phyloP scores from a whole-genome alignment of 441 rosid species.

The Breynia disticha region DNA sequence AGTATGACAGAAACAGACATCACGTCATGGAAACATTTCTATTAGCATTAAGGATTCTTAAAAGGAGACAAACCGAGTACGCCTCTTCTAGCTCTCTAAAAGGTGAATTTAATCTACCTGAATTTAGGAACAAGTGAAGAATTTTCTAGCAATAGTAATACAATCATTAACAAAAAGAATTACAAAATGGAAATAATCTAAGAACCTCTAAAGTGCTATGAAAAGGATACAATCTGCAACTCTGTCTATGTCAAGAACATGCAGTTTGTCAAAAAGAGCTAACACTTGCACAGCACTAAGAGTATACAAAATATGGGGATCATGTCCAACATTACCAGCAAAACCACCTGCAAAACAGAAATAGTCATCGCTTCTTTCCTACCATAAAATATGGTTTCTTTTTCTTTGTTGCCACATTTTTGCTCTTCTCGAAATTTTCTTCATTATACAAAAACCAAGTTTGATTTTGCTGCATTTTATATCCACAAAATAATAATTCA shows the following conservation, averaged over 20 bases:
- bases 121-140: background rate
- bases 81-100: no score
- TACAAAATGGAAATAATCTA: conserved; percentile 1
- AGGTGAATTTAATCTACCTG: background rate
- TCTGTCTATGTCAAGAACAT: conserved; percentile 52
- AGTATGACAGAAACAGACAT: conserved; percentile 22
- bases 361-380: background rate
- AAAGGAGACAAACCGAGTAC: background rate
- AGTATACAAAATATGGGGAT: conserved; percentile 73
- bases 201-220: background rate
- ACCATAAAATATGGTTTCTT: no score
- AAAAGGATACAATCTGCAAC: conserved; percentile 78
- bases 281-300: conserved; percentile 85
- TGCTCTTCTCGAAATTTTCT: no score
- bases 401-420: no score
- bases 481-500: no score
- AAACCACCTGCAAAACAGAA: conserved; percentile 61
- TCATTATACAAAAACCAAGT: no score
- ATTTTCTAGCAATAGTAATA: background rate
- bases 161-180: background rate
- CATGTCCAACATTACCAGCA: conserved; percentile 83
- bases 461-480: no score
- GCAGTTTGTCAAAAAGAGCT: conserved; percentile 68
- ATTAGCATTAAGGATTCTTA: background rate
- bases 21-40: background rate